phyloP scores from a whole-genome alignment of 768 basidiomycete species.

The Dendrothele bispora region DNA sequence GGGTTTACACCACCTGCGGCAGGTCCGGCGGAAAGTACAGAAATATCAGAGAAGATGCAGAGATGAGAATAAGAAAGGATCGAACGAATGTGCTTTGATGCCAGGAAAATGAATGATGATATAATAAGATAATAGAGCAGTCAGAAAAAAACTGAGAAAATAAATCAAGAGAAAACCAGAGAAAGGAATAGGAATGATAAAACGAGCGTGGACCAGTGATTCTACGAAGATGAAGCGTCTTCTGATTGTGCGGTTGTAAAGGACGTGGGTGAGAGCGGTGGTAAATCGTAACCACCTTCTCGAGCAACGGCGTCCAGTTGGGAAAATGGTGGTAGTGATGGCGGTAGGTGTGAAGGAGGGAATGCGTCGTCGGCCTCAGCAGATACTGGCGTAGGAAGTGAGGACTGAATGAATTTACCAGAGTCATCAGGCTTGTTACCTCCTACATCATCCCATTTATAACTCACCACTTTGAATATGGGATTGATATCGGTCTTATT shows the following conservation, averaged over 20 bases:
- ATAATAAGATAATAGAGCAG: conserved; percentile 14
- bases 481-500: conserved; percentile 76
- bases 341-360: neutral
- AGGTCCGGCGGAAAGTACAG: conserved; percentile 13
- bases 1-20: conserved; percentile 1
- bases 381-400: conserved; percentile 3
- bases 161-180: conserved; percentile 15
- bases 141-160: conserved; percentile 12
- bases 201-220: neutral
- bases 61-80: conserved; percentile 14
- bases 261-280: conserved; percentile 76
- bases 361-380: neutral
- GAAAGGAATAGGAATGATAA: conserved; percentile 15
- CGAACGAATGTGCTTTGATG: conserved; percentile 18
- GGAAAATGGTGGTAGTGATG: conserved; percentile 5
- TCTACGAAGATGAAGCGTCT: conserved; percentile 16
- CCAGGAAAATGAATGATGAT: conserved; percentile 12
- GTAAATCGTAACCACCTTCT: conserved; percentile 66
- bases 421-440: conserved; percentile 33
- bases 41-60: conserved; percentile 10
- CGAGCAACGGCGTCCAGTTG: conserved; percentile 82
- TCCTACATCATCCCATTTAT: conserved; percentile 37
- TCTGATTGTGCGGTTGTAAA: conserved; percentile 54
- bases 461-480: conserved; percentile 88
- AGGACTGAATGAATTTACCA: conserved; percentile 3